Evolutionary conservation across 106 monocot species (phyloP), one percentile per base, ranked within the genome.

Genomic region (Dioscorea alata): DNA sequence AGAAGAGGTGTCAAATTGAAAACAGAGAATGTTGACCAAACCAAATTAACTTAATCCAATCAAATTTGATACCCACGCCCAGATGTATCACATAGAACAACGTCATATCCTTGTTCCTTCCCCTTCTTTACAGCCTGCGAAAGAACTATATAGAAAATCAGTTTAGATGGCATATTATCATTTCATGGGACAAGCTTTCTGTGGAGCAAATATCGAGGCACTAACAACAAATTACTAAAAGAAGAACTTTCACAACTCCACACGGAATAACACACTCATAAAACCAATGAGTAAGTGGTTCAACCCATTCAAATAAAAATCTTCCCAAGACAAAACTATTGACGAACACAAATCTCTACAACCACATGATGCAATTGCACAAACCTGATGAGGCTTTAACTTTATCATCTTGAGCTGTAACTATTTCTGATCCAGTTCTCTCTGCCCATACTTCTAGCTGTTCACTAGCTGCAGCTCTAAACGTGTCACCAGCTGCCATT

Each of bases 401-500:
- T 34, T 90, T 95, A 53, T 84, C 88, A 51, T 83, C 75, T n/a
- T 83, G 69, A 59, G 85, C 90, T 15, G 82, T 35, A 60, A 95
- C 88, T 78, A 95, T 95, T 69, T 91, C 91, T 70, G 88, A 83
- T 33, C 85, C 91, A 18, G 94, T 91, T 84, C 94, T 91, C 67
- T 88, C 88, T 69, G 94, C 94, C 94, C 94, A 95, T 48, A 95
- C 76, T 69, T 95, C 94, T 73, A 95, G 76, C 77, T 95, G 94
- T 15, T 95, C 94, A 67, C 90, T 83, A 49, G 94, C 94, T 63
- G 94, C 94, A 73, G 94, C 94, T 79, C 94, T 85, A 77, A 91
- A 94, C 61, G 94, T 94, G 70, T 95, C 94, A 69, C 94, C 94
- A 68, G 94, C 94, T 57, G 94, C 94, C 90, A 95, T 81, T 76